Evolutionary conservation across 345 rosid species (phyloP).

Genomic region (Abelmoschus esculentus): DNA sequence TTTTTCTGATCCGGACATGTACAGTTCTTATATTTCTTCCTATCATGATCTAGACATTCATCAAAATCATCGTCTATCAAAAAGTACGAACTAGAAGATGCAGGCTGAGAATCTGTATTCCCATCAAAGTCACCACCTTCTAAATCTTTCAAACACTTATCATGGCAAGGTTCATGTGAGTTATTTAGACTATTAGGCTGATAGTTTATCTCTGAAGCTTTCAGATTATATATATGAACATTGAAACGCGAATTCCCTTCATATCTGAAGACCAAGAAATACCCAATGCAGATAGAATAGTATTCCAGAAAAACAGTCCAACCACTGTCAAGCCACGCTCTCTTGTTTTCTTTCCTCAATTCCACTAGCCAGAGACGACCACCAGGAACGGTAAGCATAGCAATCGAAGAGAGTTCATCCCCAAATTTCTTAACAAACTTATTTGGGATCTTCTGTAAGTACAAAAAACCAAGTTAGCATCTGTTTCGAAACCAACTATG

Average conservation of each 20-base stretch:
- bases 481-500: neutral
- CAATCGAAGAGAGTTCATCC: slow-evolving; percentile 25
- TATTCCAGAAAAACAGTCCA: slow-evolving; percentile 28
- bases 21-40: neutral
- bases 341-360: slow-evolving; percentile 15
- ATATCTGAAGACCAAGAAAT: slow-evolving; percentile 31
- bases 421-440: slow-evolving; percentile 32
- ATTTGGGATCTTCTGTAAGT: slow-evolving; percentile 29
- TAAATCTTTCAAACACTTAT: slow-evolving; percentile 6
- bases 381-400: slow-evolving; percentile 19
- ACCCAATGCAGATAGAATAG: slow-evolving; percentile 25
- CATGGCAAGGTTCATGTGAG: slow-evolving; percentile 11
- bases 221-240: slow-evolving; percentile 24
- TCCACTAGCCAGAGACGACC: slow-evolving; percentile 29
- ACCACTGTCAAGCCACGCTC: slow-evolving; percentile 29
- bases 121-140: slow-evolving; percentile 4
- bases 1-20: slow-evolving; percentile 4
- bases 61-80: neutral
- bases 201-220: slow-evolving; percentile 33
- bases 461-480: slow-evolving; percentile 1
- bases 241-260: slow-evolving; percentile 29
- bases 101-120: slow-evolving; percentile 6
- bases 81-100: neutral
- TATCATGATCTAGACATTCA: neutral
- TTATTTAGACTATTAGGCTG: slow-evolving; percentile 10